Base-by-base conservation (phyloP, 176 grass and related monocot genomes). In the Chrysopogon serrulatus region DNA sequence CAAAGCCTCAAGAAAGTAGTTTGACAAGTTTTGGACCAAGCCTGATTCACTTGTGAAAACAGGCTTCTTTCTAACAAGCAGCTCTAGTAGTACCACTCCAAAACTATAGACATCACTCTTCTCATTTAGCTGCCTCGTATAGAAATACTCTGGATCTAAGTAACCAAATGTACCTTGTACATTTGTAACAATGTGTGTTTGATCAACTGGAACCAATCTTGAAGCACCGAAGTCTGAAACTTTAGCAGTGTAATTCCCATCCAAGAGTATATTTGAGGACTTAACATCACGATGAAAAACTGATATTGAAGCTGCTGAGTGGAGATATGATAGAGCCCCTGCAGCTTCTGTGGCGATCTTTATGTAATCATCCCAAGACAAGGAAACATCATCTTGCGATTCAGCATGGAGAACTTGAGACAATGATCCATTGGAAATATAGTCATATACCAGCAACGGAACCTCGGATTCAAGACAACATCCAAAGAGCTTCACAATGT, bases 71-170 rank as follows among this genome's bases (percentile, higher is more conserved):
- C 65, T 35, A 0, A 80, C 4, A 17, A 84, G 56, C 0, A 88
- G 21, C 76, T 89, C 76, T 7, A 89, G 11, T 24, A 87, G 34
- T 6, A 87, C 68, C 17, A 87, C 85, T 2, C 85, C 62, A 11
- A 87, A 87, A 47, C 75, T 87, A 23, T 82, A 87, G 0, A 87
- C 85, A 41, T 82, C 85, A 49, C 85, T 87, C 61, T 86, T 86
- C 40, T 86, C 68, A 5, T 77, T 86, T 26, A 86, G 21, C 5
- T 80, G 57, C 10, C 85, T 27, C 0, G 77, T 87, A 12, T 33
- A 32, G 24, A 74, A 74, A 40, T 87, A 87, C 23, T 87, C 56
- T 5, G 85, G 77, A 68, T 87, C 68, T 45, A 87, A 43, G 85
- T 87, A 87, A 1, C 85, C 77, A 9, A 87, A 51, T 12, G 85